Conservation (phyloP, 2,329 filamentous ascomycete species). For the Chaetomiaceae sp. region DNA sequence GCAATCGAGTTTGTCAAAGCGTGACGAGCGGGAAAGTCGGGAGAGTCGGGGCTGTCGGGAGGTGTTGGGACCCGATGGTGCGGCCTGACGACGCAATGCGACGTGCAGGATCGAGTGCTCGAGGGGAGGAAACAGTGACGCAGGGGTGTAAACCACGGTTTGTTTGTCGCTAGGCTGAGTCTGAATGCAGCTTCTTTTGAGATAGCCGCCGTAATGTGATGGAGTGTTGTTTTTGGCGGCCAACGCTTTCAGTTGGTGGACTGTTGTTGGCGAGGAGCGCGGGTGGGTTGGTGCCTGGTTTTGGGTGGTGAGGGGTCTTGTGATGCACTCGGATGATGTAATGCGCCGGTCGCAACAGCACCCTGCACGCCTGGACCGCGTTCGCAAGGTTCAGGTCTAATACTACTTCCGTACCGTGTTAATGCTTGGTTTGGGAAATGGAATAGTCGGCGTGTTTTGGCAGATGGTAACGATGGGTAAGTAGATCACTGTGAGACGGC, state of each 20-base stretch:
- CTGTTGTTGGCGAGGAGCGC: background rate
- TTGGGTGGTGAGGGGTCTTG: constrained; percentile 11
- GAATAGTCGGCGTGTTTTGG: background rate
- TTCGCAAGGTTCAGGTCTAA: too few relatives aligned
- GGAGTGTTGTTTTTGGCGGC: background rate
- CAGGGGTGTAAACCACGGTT: background rate
- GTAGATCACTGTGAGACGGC: too few relatives aligned
- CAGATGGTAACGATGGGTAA: background rate
- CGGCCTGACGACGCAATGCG: background rate
- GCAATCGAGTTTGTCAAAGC: too few relatives aligned
- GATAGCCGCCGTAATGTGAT: background rate
- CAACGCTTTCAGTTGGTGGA: background rate
- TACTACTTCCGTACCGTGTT: too few relatives aligned
- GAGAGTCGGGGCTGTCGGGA: background rate
- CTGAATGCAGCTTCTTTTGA: background rate
- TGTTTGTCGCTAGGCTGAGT: background rate
- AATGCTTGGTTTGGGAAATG: too few relatives aligned
- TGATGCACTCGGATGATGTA: constrained; percentile 15
- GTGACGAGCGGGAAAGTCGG: background rate
- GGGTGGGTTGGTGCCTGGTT: constrained; percentile 1
- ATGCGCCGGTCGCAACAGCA: constrained; percentile 1
- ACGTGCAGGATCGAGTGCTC: background rate
- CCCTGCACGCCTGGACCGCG: background rate
- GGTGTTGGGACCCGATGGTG: background rate
- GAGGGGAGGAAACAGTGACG: background rate